Percentiles rank a stretch among this genome's conserved stretches.
Conservation (phyloP, 2,329 filamentous ascomycete genomes). For the Claviceps fusiformis region DNA sequence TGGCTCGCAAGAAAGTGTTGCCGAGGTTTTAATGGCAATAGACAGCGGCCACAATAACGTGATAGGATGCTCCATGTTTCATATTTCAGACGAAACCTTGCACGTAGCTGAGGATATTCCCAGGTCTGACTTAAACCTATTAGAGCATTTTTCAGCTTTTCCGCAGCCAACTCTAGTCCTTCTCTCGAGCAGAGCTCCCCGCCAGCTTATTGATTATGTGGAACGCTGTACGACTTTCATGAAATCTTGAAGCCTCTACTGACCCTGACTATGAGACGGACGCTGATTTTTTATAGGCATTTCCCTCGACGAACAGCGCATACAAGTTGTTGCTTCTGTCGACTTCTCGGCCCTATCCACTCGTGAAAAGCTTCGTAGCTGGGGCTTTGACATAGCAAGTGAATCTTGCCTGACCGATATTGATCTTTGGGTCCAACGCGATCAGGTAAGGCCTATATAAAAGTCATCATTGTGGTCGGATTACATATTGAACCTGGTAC, state of each 20-base stretch:
- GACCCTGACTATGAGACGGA: slow-evolving; percentile 13
- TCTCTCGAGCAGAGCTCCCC: slow-evolving; percentile 33
- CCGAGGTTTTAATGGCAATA: slow-evolving; percentile 66
- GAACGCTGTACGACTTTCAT: background rate
- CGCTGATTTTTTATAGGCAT: slow-evolving; percentile 1
- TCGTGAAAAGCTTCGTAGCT: slow-evolving; percentile 1
- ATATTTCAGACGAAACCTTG: slow-evolving; percentile 53
- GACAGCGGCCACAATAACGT: slow-evolving; percentile 57
- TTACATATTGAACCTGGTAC: background rate
- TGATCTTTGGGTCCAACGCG: background rate
- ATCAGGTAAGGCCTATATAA: background rate
- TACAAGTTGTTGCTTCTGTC: slow-evolving; percentile 1
- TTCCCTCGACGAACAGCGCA: background rate
- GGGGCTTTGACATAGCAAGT: background rate
- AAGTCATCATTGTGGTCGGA: background rate
- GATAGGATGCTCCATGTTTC: slow-evolving; percentile 76
- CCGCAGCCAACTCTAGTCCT: slow-evolving; percentile 42
- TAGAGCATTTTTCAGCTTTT: slow-evolving; percentile 47
- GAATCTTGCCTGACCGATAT: background rate
- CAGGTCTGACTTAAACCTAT: slow-evolving; percentile 51
- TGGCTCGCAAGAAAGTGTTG: background rate
- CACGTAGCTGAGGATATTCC: slow-evolving; percentile 66
- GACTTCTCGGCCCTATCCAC: slow-evolving; percentile 2
- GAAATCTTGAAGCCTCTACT: background rate
- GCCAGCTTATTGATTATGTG: slow-evolving; percentile 18